These are phyloP conservation scores for Emmonsiellopsis sp. DNA, from an alignment of 2,329 filamentous ascomycete species.

Conservation along the genomic window DNA sequence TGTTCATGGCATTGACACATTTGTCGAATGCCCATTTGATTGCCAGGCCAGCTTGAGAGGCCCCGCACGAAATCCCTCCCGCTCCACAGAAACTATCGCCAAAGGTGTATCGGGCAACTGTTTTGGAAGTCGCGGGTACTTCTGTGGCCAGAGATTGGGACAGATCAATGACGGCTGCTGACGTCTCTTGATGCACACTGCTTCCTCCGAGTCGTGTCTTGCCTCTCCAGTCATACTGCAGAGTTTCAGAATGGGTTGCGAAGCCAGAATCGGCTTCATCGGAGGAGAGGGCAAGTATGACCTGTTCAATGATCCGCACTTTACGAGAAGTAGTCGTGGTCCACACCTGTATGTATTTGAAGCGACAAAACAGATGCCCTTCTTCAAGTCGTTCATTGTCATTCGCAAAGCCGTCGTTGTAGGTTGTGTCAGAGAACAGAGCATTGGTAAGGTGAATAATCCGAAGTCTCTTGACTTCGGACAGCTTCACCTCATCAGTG, in stretches of 20 bases:
- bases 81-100: slow-evolving; percentile 66
- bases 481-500: slow-evolving; percentile 31
- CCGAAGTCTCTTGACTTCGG: slow-evolving; percentile 32
- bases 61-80: slow-evolving; percentile 61
- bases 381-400: slow-evolving; percentile 16
- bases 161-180: slow-evolving; percentile 15
- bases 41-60: slow-evolving; percentile 47
- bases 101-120: slow-evolving; percentile 47
- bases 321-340: slow-evolving; percentile 14
- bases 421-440: slow-evolving; percentile 28
- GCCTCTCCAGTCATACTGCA: slow-evolving; percentile 27
- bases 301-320: slow-evolving; percentile 9
- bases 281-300: slow-evolving; percentile 21
- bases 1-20: slow-evolving; percentile 45
- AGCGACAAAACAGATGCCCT: slow-evolving; percentile 26
- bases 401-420: slow-evolving; percentile 18
- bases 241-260: slow-evolving; percentile 3
- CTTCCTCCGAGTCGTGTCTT: slow-evolving; percentile 22
- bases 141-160: slow-evolving; percentile 15
- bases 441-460: slow-evolving; percentile 48
- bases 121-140: slow-evolving; percentile 19
- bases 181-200: neutral
- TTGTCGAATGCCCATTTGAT: slow-evolving; percentile 58
- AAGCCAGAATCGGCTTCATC: slow-evolving; percentile 21
- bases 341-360: slow-evolving; percentile 18